Base-by-base conservation (phyloP, 129 eudicot species). In the Ambrosia trifida region DNA sequence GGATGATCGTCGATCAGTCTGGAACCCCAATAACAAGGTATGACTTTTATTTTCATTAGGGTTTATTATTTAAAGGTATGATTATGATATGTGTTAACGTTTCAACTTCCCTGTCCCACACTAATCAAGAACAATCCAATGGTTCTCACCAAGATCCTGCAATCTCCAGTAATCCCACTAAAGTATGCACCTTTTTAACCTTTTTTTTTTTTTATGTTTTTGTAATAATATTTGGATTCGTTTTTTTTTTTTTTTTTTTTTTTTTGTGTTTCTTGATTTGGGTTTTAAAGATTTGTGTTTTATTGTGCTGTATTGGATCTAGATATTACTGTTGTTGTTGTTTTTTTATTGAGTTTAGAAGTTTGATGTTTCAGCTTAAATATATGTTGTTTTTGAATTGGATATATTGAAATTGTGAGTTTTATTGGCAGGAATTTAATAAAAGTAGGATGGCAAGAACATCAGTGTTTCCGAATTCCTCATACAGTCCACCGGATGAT, bases 401-500 rank as follows among this genome's bases (percentile, higher is more conserved):
- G 53, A 13, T 18, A 47, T 14, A 4, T 4, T 47, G 18, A 35
- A 47, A 66, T 3, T 28, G 8, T 1, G 1, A 19, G 32, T 47
- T 78, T 52, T 76, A 33, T 30, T n/a, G 54, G 53, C 88, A 93
- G 98, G 98, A 93, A 69, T 89, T 89, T 43, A 83, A 93, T 72
- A 93, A 89, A 85, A 89, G 82, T 80, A 76, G 98, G 75, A 86
- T 89, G 89, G 84, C 91, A 38, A 86, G 93, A 72, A 74, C 96
- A 77, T 77, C 97, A 11, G 86, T 77, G 17, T 92, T 84, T 69
- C 88, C 98, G 1, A 24, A 84, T 51, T 54, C 89, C 6, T 73
- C 85, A 10, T 93, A 89, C 61, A 82, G 88, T 79, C 96, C 96
- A 38, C 98, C 98, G 3, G 96, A 89, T 81, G 98, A 89, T 52